Percentiles rank a stretch among this genome's conserved stretches.
phyloP scores from a whole-genome alignment of 768 basidiomycete genomes.

The Gelatoporia subvermispora region DNA sequence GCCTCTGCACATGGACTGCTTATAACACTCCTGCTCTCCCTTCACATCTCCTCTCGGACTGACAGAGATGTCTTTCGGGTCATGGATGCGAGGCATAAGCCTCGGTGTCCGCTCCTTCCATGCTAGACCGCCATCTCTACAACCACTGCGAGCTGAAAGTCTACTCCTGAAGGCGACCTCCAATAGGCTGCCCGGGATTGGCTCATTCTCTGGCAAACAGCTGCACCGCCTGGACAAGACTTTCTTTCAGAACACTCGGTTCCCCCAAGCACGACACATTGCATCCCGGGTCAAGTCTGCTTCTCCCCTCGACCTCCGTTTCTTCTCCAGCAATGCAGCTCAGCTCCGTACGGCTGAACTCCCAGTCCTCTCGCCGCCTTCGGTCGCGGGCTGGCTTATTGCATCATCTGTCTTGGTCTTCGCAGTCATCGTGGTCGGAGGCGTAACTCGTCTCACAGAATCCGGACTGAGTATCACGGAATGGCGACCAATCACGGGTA shows the following conservation, averaged over 20 bases:
- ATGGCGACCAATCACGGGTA: conserved; percentile 90
- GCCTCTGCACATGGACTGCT: too few species aligned
- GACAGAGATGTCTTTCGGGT: neutral
- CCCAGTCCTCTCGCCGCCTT: conserved; percentile 59
- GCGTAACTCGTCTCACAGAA: conserved; percentile 94
- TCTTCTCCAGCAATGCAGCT: conserved; percentile 34
- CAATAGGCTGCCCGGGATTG: too few species aligned
- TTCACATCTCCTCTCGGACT: neutral
- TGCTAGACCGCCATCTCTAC: neutral
- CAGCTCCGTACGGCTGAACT: conserved; percentile 23
- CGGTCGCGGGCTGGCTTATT: conserved; percentile 83
- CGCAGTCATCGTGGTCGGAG: conserved; percentile 91
- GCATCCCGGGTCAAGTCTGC: too few species aligned
- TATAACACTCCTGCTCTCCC: neutral
- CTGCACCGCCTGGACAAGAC: too few species aligned
- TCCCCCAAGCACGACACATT: too few species aligned
- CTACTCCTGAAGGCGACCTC: too few species aligned
- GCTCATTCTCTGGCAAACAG: too few species aligned
- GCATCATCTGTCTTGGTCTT: conserved; percentile 82
- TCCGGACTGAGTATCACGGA: conserved; percentile 97
- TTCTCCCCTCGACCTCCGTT: conserved; percentile 28
- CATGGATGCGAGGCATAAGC: conserved; percentile 2
- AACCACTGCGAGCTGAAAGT: neutral
- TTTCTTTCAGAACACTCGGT: too few species aligned
- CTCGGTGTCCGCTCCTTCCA: neutral